Base-by-base conservation (phyloP, 1,139 yeast species). In the Candida neerlandica region DNA sequence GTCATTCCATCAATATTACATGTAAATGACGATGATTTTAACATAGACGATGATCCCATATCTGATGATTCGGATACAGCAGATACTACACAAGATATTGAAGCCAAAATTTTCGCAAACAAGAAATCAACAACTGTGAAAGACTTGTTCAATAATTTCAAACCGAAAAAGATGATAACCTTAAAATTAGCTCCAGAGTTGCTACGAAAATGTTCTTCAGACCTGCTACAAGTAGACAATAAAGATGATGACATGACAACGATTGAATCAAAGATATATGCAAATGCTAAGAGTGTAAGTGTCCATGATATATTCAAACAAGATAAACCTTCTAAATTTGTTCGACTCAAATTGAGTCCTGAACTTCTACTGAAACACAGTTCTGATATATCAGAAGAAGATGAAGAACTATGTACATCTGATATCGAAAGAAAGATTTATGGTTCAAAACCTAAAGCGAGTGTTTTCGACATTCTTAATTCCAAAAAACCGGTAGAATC, bases 61-160 rank as follows among this genome's bases (percentile, higher is more conserved):
- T 7, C 32, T 7, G 46, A 41, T 9, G 52, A 41, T 12, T 32
- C 19, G 6, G 46, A 45, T 2, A 44, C 26, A 1, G 43, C n/a
- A 2, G 47, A 47, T 15, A 27, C 34, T 11, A 44, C 53, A 2
- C 11, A 34, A 12, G 76, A 70, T 32, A 55, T 74, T 14, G 79
- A 76, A 53, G 60, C 62, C 53, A 70, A 69, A 55, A 62, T 73
- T 14, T 65, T 51, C 50, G 58, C 60, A 1, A 46, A 56, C 6
- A 56, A 60, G 4, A 67, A 65, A 54, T 51, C 61, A 30, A 59
- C 66, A 0, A 58, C 72, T 3, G 69, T 64, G 1, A 58, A 47
- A 44, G 65, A 62, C 34, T 47, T 64, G 9, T 53, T 65, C 14
- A 40, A 39, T 27, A 43, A 46, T 9, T 49, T 55, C 37, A 53